Base-by-base conservation (phyloP, 2,329 filamentous ascomycete species). In the Neopestalotiopsis sp. region DNA sequence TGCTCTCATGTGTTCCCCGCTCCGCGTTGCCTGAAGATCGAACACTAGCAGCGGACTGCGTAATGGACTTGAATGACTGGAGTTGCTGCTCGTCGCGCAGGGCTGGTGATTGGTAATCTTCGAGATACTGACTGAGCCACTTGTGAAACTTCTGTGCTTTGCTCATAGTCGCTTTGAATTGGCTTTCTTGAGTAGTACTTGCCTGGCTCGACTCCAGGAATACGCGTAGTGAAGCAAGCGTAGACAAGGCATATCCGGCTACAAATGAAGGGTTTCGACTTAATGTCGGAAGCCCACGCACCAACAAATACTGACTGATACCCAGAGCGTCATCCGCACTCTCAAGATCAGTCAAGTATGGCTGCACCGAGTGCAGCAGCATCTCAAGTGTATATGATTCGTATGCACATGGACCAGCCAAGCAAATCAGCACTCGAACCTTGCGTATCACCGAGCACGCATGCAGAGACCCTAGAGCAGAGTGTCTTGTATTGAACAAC, bases 261-360 rank as follows among this genome's bases (percentile, higher is more conserved):
- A 97, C 84, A 74, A 98, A 98, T 0, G 90, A 91, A 0, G 94
- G 90, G 0, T 87, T 85, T 40, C 87, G 84, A 3, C 79, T 81
- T 4, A 99, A 84, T 76, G 95, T 90, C 4, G 81, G 74, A 17
- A 83, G 82, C 7, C 95, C 94, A 65, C 88, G 86, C 5, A 88
- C 84, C 14, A 98, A 84, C 1, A 99, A 86, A 79, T 97, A 98
- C 78, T 94, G 92, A 69, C 93, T 90, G 42, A 99, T 88, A 0
- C 95, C 95, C 59, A 98, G 85, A 1, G 93, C 91, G 81, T 99
- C 96, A 76, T 97, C 94, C 10, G 95, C 93, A 79, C 95, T 98
- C 76, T 97, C 92, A 0, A 91, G 87, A 73, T 98, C 92, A 1
- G 91, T 91, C 5, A 98, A 84, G 72, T 94, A 97, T 0, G 90